Evolutionary conservation across 108 stramenopile genomes (phyloP).

Genomic region (Skeletonema costatum): DNA sequence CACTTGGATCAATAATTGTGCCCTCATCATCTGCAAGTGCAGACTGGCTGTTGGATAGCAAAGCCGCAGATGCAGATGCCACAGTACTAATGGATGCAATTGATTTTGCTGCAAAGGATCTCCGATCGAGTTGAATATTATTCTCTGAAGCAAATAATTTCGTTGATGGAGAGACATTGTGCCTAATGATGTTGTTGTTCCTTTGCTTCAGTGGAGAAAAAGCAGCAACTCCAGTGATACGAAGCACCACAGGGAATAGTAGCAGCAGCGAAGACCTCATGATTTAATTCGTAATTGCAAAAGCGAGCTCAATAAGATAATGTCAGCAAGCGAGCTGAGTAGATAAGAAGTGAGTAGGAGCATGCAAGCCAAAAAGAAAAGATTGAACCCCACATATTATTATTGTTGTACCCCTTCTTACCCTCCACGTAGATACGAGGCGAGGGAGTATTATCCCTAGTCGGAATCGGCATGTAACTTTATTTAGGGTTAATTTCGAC

Average conservation of each 20-base stretch:
- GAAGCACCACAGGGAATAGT: not conserved
- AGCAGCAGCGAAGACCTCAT: not conserved
- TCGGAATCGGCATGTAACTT: no score
- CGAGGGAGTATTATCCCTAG: no score
- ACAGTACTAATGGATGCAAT: not conserved
- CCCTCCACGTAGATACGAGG: no score
- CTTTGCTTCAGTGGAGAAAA: not conserved
- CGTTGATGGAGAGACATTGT: not conserved
- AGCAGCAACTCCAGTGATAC: not conserved
- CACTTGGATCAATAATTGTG: constrained; percentile 54
- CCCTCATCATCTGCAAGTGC: not conserved
- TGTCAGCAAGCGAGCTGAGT: no score
- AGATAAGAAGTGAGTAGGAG: no score
- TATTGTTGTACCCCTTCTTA: no score
- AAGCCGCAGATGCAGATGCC: not conserved
- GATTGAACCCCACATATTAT: no score
- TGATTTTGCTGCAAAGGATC: not conserved
- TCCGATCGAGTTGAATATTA: not conserved
- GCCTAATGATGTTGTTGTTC: not conserved
- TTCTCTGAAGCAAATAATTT: not conserved
- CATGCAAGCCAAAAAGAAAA: no score
- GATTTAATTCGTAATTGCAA: not conserved
- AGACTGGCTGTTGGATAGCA: not conserved
- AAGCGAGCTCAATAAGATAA: no score
- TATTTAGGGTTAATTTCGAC: no score